phyloP scores from a whole-genome alignment of 371 early-diverging fungal genomes.

The Lichtheimia corymbifera region DNA sequence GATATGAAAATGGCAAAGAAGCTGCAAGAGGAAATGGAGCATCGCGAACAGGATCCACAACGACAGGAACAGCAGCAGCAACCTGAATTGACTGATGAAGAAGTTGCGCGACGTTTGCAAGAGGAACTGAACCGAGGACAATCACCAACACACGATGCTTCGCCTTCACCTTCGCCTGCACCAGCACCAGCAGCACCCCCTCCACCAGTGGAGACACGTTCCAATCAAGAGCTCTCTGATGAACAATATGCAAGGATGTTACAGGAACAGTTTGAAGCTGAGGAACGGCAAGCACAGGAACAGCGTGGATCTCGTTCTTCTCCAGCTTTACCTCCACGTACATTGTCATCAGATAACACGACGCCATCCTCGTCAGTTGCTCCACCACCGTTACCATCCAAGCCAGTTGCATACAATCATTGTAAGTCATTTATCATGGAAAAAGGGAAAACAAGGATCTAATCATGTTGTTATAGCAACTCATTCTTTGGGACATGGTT shows the following conservation, averaged over 20 bases:
- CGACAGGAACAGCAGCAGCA: not conserved
- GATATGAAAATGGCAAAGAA: slow-evolving; percentile 13
- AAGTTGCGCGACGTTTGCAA: slow-evolving; percentile 10
- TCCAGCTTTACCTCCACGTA: not conserved
- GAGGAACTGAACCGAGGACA: slow-evolving; percentile 2
- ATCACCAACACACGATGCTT: slow-evolving; percentile 3
- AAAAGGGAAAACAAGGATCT: not conserved
- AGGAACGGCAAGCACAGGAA: not conserved
- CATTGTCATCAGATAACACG: not conserved
- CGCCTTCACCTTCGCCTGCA: not conserved
- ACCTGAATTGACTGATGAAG: slow-evolving; percentile 16
- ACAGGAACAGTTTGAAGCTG: slow-evolving; percentile 13
- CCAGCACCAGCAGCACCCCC: not conserved
- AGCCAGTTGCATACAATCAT: slow-evolving; percentile 19
- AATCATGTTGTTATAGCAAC: not conserved
- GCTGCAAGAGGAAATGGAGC: slow-evolving; percentile 13
- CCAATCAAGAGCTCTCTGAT: not conserved
- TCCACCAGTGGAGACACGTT: not conserved
- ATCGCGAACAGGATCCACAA: not conserved
- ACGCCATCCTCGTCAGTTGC: not conserved
- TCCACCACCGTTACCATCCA: slow-evolving; percentile 17
- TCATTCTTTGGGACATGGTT: not conserved
- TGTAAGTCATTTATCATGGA: slow-evolving; percentile 5
- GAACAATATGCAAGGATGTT: slow-evolving; percentile 10
- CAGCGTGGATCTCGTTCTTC: not conserved